A percentile compares a stretch with the other conserved stretches of the same genome.
These are phyloP conservation scores for Calonectria henricotiae DNA, from an alignment of 2,329 filamentous ascomycete species.

Conservation along the genomic window DNA sequence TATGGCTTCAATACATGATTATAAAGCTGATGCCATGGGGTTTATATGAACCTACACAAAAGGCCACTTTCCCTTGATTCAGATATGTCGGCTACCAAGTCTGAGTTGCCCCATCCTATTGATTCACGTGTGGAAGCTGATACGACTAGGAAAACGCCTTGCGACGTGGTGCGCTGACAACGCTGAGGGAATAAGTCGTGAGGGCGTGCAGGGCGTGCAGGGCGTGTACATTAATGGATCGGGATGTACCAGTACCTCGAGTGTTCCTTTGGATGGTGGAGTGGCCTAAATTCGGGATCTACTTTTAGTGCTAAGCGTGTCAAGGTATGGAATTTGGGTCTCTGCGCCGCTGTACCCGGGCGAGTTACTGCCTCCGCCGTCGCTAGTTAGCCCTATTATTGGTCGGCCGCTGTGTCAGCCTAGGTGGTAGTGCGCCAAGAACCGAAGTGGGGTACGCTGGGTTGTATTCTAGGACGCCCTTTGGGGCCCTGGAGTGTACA, in stretches of 20 bases:
- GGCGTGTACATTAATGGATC: background rate
- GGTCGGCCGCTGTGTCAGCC: conserved; percentile 3
- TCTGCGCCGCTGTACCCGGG: background rate
- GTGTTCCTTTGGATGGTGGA: background rate
- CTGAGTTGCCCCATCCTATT: background rate
- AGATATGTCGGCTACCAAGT: conserved; percentile 3
- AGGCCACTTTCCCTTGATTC: background rate
- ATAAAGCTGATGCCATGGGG: background rate
- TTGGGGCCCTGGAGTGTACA: background rate
- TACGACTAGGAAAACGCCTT: conserved; percentile 22
- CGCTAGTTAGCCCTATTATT: background rate
- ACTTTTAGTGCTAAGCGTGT: conserved; percentile 1
- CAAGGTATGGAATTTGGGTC: background rate
- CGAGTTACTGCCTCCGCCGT: conserved; percentile 8
- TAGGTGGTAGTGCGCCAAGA: background rate
- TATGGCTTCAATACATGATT: background rate
- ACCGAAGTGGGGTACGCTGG: background rate
- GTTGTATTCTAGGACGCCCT: background rate
- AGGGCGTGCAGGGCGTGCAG: background rate
- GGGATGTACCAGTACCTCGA: conserved; percentile 10
- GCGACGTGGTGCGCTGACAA: conserved; percentile 20
- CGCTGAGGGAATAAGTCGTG: background rate
- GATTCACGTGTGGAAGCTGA: background rate
- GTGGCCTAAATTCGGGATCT: conserved; percentile 1
- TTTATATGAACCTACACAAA: background rate